phyloP scores from a whole-genome alignment of 805 yeast species.

The Millerago galiae region DNA sequence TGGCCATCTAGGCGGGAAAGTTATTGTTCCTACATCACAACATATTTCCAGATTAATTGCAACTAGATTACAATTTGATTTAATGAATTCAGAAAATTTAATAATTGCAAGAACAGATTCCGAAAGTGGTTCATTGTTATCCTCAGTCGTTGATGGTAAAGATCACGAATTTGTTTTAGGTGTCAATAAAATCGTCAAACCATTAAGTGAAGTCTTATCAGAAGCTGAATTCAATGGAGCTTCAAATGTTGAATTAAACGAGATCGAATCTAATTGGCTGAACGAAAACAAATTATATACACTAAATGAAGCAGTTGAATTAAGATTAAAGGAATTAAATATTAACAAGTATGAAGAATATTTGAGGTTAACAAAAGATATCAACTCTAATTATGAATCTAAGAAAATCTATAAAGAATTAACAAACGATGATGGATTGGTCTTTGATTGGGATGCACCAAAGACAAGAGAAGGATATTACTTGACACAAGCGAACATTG shows the following conservation, averaged over 20 bases:
- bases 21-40: slow-evolving; percentile 51
- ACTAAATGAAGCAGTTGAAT: slow-evolving; percentile 43
- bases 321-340: slow-evolving; percentile 16
- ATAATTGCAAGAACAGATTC: slow-evolving; percentile 59
- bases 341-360: slow-evolving; percentile 23
- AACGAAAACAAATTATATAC: slow-evolving; percentile 35
- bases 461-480: slow-evolving; percentile 54
- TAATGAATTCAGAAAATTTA: slow-evolving; percentile 52
- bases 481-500: slow-evolving; percentile 42
- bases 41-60: slow-evolving; percentile 50
- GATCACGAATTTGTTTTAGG: slow-evolving; percentile 56
- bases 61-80: slow-evolving; percentile 57
- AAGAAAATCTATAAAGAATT: slow-evolving; percentile 18
- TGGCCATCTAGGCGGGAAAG: slow-evolving; percentile 59
- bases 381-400: slow-evolving; percentile 14
- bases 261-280: slow-evolving; percentile 43
- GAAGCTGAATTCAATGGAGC: slow-evolving; percentile 38
- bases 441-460: slow-evolving; percentile 56
- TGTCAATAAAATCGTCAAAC: slow-evolving; percentile 29
- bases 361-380: slow-evolving; percentile 11
- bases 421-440: slow-evolving; percentile 4
- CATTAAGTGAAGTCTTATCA: slow-evolving; percentile 39
- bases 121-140: slow-evolving; percentile 45
- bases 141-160: slow-evolving; percentile 45
- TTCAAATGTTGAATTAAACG: slow-evolving; percentile 28